These are phyloP conservation scores for Oenanthe sinensis DNA, from an alignment of 129 eudicot genomes.

Conservation along the genomic window DNA sequence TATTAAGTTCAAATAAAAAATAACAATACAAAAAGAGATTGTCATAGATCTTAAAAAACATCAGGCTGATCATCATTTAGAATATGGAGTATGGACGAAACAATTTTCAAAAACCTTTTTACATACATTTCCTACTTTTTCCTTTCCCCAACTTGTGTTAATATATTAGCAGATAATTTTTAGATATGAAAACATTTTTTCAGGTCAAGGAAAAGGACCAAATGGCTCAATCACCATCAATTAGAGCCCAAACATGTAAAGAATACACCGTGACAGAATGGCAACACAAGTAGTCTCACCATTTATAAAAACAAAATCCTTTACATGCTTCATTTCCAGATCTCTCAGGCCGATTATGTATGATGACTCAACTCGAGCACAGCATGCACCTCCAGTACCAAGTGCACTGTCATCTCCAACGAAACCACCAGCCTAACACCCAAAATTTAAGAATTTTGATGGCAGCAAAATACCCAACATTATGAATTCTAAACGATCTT, in stretches of 20 bases:
- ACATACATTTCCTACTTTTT: neutral
- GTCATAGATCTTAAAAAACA: neutral
- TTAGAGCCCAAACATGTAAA: neutral
- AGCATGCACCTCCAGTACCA: constrained; percentile 52
- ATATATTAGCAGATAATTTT: neutral
- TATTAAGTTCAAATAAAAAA: neutral
- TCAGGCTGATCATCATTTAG: neutral
- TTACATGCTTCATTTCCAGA: constrained; percentile 82
- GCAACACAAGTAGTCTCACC: constrained; percentile 43
- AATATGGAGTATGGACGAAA: neutral
- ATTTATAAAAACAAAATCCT: constrained; percentile 75
- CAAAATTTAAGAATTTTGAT: constrained; percentile 15
- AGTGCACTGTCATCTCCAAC: constrained; percentile 65
- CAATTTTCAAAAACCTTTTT: neutral
- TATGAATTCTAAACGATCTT: neutral
- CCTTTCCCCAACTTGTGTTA: neutral
- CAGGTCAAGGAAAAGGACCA: neutral
- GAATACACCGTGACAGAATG: neutral
- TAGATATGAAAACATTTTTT: neutral
- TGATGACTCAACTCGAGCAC: constrained; percentile 82
- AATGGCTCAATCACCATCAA: neutral
- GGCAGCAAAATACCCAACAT: neutral
- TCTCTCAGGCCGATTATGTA: constrained; percentile 65
- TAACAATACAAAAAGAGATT: neutral
- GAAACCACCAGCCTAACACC: constrained; percentile 82